Conservation (phyloP, 2,329 filamentous ascomycete species). For the Zopfia rhizophila region DNA sequence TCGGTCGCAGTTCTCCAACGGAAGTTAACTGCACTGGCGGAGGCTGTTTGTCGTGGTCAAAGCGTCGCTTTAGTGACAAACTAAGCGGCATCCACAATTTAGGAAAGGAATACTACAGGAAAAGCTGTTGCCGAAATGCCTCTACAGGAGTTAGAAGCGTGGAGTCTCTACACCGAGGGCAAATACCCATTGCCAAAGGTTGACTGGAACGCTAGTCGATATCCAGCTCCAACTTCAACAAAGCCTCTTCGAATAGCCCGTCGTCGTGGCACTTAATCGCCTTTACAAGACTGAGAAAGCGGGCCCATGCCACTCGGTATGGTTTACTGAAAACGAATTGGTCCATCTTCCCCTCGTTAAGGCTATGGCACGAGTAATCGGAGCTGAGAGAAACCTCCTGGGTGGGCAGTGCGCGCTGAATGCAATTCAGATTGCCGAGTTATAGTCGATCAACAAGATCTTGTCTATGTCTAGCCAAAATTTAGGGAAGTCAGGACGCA, state of each 20-base stretch:
- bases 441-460: too few species aligned
- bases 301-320: slow-evolving; percentile 9
- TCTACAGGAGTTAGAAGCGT: slow-evolving; percentile 2
- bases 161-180: slow-evolving; percentile 7
- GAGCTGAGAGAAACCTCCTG: slow-evolving; percentile 8
- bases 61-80: slow-evolving; percentile 11
- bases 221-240: slow-evolving; percentile 7
- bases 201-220: slow-evolving; percentile 10
- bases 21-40: slow-evolving; percentile 11
- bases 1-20: slow-evolving; percentile 5
- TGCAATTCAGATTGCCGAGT: slow-evolving; percentile 4
- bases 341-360: slow-evolving; percentile 7
- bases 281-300: slow-evolving; percentile 13
- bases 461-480: too few species aligned
- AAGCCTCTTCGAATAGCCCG: slow-evolving; percentile 11
- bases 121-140: too few species aligned
- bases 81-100: too few species aligned
- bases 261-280: slow-evolving; percentile 16
- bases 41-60: slow-evolving; percentile 12
- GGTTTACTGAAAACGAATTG: slow-evolving; percentile 12
- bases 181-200: slow-evolving; percentile 12
- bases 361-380: slow-evolving; percentile 15
- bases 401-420: slow-evolving; percentile 2
- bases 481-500: too few species aligned
- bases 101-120: too few species aligned